Evolutionary conservation across 352 stramenopile genomes (phyloP).

Genomic region (Pythium phragmiticola): DNA sequence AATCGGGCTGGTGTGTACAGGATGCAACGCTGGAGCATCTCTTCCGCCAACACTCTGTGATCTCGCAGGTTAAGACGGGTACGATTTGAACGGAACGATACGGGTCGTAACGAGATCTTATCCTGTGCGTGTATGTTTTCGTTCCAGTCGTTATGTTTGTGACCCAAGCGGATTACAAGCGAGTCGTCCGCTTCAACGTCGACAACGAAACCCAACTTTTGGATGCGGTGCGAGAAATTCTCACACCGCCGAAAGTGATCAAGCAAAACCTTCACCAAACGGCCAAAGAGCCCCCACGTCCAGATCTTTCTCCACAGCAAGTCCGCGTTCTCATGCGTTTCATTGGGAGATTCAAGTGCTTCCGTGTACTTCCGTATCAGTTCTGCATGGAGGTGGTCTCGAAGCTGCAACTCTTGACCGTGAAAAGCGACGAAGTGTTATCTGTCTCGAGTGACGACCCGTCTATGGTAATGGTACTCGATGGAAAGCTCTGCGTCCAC

Average conservation of each 20-base stretch:
- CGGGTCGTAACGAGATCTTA: not conserved
- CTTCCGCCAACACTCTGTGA: slow-evolving; percentile 35
- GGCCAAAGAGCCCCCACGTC: not conserved
- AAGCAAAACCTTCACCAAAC: slow-evolving; percentile 15
- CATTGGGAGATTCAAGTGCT: slow-evolving; percentile 39
- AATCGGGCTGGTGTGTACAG: slow-evolving; percentile 18
- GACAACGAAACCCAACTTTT: slow-evolving; percentile 28
- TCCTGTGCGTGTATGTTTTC: not conserved
- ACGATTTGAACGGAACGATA: not conserved
- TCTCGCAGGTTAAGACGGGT: slow-evolving; percentile 49
- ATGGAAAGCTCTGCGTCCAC: slow-evolving; percentile 42
- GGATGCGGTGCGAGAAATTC: slow-evolving; percentile 22
- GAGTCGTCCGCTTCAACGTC: slow-evolving; percentile 38
- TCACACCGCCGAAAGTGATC: slow-evolving; percentile 21
- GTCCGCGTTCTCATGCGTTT: slow-evolving; percentile 33
- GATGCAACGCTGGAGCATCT: slow-evolving; percentile 34
- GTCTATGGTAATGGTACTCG: slow-evolving; percentile 40
- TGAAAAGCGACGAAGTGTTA: slow-evolving; percentile 34
- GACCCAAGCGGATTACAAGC: slow-evolving; percentile 40
- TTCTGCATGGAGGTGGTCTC: slow-evolving; percentile 31
- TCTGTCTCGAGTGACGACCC: slow-evolving; percentile 18
- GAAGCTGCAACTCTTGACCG: slow-evolving; percentile 32
- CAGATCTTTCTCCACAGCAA: slow-evolving; percentile 20
- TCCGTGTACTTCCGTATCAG: slow-evolving; percentile 33
- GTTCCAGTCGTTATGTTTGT: slow-evolving; percentile 35